Evolutionary conservation across 106 monocot genomes (phyloP), one percentile per base, ranked within the genome.

Genomic region (Phalaenopsis equestris): DNA sequence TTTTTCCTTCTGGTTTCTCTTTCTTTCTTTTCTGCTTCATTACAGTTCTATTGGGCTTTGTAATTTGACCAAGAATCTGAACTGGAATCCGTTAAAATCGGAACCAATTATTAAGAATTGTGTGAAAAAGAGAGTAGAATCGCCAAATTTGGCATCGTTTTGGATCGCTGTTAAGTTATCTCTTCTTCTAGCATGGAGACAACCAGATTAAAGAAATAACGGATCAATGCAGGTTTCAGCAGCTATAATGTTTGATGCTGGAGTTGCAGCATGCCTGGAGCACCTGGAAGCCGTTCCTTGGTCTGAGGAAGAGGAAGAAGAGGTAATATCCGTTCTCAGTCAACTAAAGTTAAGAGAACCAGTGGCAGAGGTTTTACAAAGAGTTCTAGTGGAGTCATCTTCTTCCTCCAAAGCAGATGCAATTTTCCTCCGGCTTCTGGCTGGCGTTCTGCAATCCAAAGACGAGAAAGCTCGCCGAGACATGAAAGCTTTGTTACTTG

Each of bases 251-350:
- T 93, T 93, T 81, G 87, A 88, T 48, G 86, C 72, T 39, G 88
- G 88, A 67, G 80, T 88, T 5, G 48, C 37, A 0, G 79, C 88
- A 48, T 93, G 93, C 79, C 77, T 90, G 30, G 83, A 86, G n/a
- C 81, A 87, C 58, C 80, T 93, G 78, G 90, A 93, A 81, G 84
- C 84, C 1, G 57, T 81, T 75, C 90, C 93, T 11, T 93, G 93
- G 93, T 80, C 88, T 0, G 90, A 85, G 42, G 84, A 88, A 9
- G 88, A 93, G 41, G 93, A 90, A 55, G 86, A 79, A 65, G 81
- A 85, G 76, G 73, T 90, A 2, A 41, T 86, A 36, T 79, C 83
- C 4, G 74, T 79, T 30, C 82, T 89, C 38, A 72, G 81, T 61
- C 80, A 82, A n/a, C 74, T 86, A 58, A 72, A 79, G 9, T 81